phyloP scores from a whole-genome alignment of 257 asterid genomes.

The Ophiorrhiza pumila region DNA sequence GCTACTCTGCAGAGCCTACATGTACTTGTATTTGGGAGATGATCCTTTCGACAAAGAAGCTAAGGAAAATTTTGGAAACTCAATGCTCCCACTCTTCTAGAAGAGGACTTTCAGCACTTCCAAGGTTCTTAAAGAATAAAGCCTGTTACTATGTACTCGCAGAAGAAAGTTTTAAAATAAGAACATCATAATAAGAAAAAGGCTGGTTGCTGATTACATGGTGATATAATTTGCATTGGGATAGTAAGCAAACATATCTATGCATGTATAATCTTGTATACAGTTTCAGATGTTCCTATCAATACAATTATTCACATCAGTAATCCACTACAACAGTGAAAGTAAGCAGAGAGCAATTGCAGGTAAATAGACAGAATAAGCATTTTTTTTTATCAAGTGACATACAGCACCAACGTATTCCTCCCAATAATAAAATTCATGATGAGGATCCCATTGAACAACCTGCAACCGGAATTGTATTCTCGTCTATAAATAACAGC shows the following conservation, averaged over 20 bases:
- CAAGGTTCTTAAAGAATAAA: constrained; percentile 38
- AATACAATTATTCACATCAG: not conserved
- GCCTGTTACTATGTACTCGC: constrained; percentile 21
- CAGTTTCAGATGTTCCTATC: not conserved
- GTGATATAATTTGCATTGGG: not conserved
- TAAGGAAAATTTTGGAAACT: constrained; percentile 59
- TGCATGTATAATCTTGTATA: not conserved
- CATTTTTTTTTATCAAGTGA: constrained; percentile 18
- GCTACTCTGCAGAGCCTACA: constrained; percentile 69
- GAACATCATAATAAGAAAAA: constrained; percentile 7
- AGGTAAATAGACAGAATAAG: constrained; percentile 15
- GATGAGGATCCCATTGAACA: constrained; percentile 31
- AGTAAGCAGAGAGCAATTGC: not conserved
- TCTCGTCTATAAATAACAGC: constrained; percentile 9
- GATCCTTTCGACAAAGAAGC: constrained; percentile 79
- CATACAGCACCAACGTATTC: constrained; percentile 16
- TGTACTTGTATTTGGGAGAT: constrained; percentile 64
- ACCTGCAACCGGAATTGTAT: constrained; percentile 24
- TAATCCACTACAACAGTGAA: not conserved
- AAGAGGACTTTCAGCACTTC: constrained; percentile 17
- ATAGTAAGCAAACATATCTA: not conserved
- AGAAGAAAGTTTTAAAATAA: constrained; percentile 38
- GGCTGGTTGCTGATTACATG: not conserved
- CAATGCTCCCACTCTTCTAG: constrained; percentile 50
- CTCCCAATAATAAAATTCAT: constrained; percentile 24